A percentile compares a stretch with the other conserved stretches of the same genome.
These are phyloP conservation scores for Solanum microdontum DNA, from an alignment of 257 asterid genomes.

Conservation along the genomic window DNA sequence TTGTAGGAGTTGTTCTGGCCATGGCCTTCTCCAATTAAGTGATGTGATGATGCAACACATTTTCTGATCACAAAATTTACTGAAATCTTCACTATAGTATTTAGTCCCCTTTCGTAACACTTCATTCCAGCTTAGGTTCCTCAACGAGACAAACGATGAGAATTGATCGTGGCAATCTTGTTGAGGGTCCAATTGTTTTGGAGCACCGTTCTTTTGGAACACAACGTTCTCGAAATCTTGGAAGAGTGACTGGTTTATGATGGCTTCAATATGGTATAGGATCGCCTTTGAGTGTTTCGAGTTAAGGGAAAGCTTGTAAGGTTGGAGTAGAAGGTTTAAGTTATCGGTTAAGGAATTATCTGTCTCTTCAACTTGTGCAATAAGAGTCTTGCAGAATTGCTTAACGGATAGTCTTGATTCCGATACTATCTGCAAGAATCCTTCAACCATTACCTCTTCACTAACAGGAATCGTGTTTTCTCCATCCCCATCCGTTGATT, in stretches of 20 bases:
- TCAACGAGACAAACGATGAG: constrained; percentile 54
- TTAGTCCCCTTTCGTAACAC: constrained; percentile 81
- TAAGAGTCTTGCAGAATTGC: constrained; percentile 70
- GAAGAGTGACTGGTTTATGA: constrained; percentile 65
- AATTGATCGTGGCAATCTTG: constrained; percentile 55
- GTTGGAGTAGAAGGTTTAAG: constrained; percentile 53
- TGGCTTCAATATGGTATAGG: constrained; percentile 63
- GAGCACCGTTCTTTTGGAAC: constrained; percentile 62
- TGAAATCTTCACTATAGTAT: constrained; percentile 78
- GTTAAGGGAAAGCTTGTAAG: constrained; percentile 42
- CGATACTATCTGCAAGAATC: constrained; percentile 68
- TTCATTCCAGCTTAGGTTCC: constrained; percentile 85
- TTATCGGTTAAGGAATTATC: constrained; percentile 37
- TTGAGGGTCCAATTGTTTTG: constrained; percentile 48
- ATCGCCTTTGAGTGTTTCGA: constrained; percentile 50
- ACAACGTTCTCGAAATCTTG: constrained; percentile 79
- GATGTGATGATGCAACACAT: constrained; percentile 55
- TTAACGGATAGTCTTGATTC: constrained; percentile 77
- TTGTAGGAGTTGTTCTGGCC: constrained; percentile 91
- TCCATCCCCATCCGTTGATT: constrained; percentile 25
- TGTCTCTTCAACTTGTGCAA: constrained; percentile 37
- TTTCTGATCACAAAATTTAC: constrained; percentile 82
- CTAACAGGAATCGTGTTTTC: constrained; percentile 47
- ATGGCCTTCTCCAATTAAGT: constrained; percentile 65
- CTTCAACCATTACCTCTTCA: constrained; percentile 71